These are phyloP conservation scores for Cladobotryum mycophilum DNA, from an alignment of 2,329 filamentous ascomycete species.

Conservation along the genomic window DNA sequence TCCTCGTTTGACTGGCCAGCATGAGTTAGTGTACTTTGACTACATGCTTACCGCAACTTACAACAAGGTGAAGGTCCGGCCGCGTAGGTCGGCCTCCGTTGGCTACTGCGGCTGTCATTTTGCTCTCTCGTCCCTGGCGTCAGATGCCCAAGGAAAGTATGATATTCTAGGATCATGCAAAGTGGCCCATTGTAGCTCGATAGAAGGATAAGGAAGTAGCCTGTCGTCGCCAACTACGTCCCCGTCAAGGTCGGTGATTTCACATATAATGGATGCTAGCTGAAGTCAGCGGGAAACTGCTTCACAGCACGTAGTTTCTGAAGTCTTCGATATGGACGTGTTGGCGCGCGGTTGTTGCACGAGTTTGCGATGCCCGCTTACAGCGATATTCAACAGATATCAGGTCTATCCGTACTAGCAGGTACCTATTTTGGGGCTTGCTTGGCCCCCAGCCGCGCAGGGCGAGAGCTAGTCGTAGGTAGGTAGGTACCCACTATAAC, in stretches of 20 bases:
- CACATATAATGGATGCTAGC: not conserved
- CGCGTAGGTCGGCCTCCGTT: slow-evolving; percentile 32
- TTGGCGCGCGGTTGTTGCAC: slow-evolving; percentile 1
- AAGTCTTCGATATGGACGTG: not conserved
- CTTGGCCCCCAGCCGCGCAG: no score
- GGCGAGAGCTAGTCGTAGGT: no score
- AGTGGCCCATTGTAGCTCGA: not conserved
- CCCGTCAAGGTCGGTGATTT: not conserved
- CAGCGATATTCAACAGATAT: slow-evolving; percentile 7
- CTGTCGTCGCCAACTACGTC: not conserved
- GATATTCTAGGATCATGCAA: slow-evolving; percentile 1
- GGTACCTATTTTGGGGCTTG: no score
- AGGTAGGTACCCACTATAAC: no score
- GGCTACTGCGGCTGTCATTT: slow-evolving; percentile 13
- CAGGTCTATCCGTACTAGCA: no score
- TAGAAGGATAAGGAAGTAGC: not conserved
- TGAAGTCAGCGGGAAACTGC: no score
- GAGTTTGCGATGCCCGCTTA: slow-evolving; percentile 7
- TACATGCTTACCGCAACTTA: slow-evolving; percentile 26
- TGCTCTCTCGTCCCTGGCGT: slow-evolving; percentile 1
- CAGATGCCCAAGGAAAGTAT: not conserved
- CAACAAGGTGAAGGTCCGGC: slow-evolving; percentile 44
- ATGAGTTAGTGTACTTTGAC: slow-evolving; percentile 19
- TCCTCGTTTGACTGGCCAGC: slow-evolving; percentile 69
- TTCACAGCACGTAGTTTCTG: no score